Conservation (phyloP, 2,329 filamentous ascomycete species). For the Albophoma yamanashiensis region DNA sequence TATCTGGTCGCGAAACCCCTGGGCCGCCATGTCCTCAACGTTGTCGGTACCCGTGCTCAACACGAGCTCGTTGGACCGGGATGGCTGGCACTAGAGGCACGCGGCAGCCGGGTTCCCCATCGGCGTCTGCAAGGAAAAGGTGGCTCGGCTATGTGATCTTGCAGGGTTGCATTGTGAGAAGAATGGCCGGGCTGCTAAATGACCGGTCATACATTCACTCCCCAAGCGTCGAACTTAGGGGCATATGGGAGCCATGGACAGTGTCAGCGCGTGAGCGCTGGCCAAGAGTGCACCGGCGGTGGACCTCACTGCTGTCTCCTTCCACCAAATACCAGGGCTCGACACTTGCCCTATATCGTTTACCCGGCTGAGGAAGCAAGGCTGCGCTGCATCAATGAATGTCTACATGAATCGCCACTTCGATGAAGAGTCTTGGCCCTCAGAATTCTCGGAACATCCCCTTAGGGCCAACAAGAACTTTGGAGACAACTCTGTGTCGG, state of each 20-base stretch:
- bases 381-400: background rate
- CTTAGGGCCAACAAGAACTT: background rate
- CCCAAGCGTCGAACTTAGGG: background rate
- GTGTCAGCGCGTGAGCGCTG: background rate
- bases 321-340: background rate
- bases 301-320: background rate
- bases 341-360: background rate
- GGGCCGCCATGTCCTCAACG: background rate
- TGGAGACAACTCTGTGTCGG: background rate
- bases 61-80: background rate
- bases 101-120: slow-evolving; percentile 1
- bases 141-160: background rate
- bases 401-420: background rate
- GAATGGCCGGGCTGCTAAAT: background rate
- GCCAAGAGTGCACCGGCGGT: background rate
- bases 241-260: background rate
- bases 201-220: background rate
- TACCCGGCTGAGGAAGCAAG: background rate
- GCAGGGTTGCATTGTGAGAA: background rate
- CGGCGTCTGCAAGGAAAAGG: background rate
- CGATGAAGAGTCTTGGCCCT: background rate
- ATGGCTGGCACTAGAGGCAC: background rate
- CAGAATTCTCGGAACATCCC: no score
- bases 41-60: background rate
- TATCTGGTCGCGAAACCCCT: background rate